phyloP scores from a whole-genome alignment of 108 stramenopile species.

The Asterionellopsis glacialis region DNA sequence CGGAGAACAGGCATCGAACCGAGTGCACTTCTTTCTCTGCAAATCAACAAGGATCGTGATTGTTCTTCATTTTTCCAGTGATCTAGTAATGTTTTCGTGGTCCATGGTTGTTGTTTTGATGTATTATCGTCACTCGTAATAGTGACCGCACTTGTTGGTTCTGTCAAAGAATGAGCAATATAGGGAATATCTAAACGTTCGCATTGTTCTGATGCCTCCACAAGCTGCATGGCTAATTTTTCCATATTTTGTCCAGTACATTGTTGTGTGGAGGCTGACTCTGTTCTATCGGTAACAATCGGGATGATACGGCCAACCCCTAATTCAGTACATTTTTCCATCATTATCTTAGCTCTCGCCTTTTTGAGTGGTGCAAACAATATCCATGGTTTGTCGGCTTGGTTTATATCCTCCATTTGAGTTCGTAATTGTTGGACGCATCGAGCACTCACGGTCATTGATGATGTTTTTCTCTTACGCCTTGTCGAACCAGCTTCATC shows the following conservation, averaged over 20 bases:
- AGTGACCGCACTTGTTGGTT: neutral
- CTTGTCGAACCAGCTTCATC: slow-evolving; percentile 14
- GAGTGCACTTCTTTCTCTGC: slow-evolving; percentile 51
- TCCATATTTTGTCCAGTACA: slow-evolving; percentile 24
- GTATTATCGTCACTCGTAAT: neutral
- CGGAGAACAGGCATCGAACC: slow-evolving; percentile 39
- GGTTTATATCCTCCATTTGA: slow-evolving; percentile 14
- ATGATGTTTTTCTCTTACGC: slow-evolving; percentile 2
- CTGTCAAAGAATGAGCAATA: neutral
- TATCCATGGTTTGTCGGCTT: slow-evolving; percentile 24
- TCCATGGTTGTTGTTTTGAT: neutral
- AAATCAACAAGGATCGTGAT: slow-evolving; percentile 34
- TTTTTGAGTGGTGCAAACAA: slow-evolving; percentile 67
- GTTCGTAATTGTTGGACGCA: slow-evolving; percentile 39
- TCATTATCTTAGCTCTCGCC: slow-evolving; percentile 48
- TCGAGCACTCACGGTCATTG: slow-evolving; percentile 12
- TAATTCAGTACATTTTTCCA: slow-evolving; percentile 82
- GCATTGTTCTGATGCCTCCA: slow-evolving; percentile 83
- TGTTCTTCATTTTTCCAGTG: slow-evolving; percentile 4
- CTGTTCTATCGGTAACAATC: slow-evolving; percentile 36
- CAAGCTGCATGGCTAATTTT: slow-evolving; percentile 43
- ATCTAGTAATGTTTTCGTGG: neutral
- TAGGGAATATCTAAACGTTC: slow-evolving; percentile 67
- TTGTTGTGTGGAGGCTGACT: slow-evolving; percentile 27
- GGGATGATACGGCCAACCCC: slow-evolving; percentile 37